Percentiles rank a stretch among this genome's conserved stretches.
Conservation (phyloP, 1,284 basidiomycete genomes). For the Cystobasidiaceae sp. region DNA sequence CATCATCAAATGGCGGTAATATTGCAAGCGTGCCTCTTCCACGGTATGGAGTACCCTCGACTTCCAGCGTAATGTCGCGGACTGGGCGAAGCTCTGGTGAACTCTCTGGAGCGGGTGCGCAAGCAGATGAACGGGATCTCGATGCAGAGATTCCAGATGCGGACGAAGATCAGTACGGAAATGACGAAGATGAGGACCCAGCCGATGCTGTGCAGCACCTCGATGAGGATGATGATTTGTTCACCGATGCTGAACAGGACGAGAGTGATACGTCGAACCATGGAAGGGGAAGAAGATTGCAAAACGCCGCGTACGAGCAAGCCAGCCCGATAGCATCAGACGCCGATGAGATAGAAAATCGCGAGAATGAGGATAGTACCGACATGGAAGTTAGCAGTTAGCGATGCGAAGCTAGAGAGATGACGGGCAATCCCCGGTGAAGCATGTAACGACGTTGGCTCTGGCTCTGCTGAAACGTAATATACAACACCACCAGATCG, state of each 20-base stretch:
- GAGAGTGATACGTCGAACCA: not conserved
- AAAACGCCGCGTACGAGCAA: not conserved
- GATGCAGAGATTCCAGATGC: constrained; percentile 30
- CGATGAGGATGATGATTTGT: constrained; percentile 15
- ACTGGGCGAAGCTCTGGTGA: not conserved
- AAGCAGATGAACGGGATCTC: constrained; percentile 10
- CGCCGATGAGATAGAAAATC: not conserved
- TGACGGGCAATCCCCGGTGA: not conserved
- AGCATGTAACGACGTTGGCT: not conserved
- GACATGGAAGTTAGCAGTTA: constrained; percentile 26
- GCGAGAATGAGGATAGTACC: constrained; percentile 24
- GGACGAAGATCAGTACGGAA: constrained; percentile 9
- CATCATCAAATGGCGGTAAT: constrained; percentile 14
- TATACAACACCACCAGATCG: not conserved
- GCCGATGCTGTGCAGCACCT: constrained; percentile 1
- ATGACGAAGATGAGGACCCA: not conserved
- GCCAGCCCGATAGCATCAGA: not conserved
- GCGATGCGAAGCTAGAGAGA: not conserved
- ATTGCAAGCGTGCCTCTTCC: not conserved
- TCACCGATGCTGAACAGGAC: constrained; percentile 23
- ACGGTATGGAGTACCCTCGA: not conserved
- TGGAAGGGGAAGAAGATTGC: constrained; percentile 3
- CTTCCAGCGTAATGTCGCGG: constrained; percentile 5
- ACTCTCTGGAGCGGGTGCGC: not conserved
- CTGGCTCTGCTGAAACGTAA: not conserved